Conservation (phyloP, 2,329 filamentous ascomycete genomes). For the Penicillium sclerotigenum region DNA sequence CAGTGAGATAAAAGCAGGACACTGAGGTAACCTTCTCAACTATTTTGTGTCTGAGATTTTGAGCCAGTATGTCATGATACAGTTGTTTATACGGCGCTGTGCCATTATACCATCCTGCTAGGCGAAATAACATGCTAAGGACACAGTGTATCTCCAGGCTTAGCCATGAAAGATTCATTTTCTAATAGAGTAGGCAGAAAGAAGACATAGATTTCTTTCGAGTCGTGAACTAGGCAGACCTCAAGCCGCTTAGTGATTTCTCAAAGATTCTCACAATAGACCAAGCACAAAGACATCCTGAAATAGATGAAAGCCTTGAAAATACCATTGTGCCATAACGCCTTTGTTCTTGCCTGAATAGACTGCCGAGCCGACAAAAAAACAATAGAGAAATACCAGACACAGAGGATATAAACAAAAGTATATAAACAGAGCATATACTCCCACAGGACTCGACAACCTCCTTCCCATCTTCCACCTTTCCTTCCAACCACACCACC, state of each 20-base stretch:
- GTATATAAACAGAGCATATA: neutral
- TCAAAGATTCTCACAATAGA: neutral
- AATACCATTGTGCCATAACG: neutral
- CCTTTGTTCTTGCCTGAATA: neutral
- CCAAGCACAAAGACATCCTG: neutral
- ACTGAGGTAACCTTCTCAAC: neutral
- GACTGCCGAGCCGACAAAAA: neutral
- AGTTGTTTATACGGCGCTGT: neutral
- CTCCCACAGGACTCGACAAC: neutral
- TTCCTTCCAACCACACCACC: neutral
- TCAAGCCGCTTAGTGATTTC: neutral
- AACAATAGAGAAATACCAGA: neutral
- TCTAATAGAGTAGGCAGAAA: neutral
- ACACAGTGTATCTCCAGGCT: neutral
- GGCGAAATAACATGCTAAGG: too few species aligned
- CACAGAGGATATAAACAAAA: neutral
- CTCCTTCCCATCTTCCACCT: neutral
- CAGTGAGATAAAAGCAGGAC: neutral
- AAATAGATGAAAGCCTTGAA: neutral
- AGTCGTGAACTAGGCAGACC: neutral
- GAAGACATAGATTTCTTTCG: neutral
- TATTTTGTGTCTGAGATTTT: neutral
- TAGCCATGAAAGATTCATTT: neutral
- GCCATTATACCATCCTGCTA: neutral
- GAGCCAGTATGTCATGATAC: neutral